Evolutionary conservation across 805 yeast genomes (phyloP).

Genomic region (Candida arabinofermentans): DNA sequence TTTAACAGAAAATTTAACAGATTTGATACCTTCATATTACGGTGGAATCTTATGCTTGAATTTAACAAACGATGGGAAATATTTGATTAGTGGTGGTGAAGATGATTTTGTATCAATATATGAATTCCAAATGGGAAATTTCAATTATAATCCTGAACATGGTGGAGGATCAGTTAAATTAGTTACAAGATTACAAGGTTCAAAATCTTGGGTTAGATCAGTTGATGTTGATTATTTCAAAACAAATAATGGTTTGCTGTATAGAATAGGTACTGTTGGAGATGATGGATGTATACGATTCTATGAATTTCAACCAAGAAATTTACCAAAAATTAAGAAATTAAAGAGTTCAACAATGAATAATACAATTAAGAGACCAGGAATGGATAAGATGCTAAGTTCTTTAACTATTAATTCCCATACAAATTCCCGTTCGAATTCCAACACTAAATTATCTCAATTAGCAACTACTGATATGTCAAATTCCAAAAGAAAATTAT

Average conservation of each 20-base stretch:
- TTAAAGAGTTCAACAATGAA: conserved; percentile 4
- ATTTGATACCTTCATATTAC: conserved; percentile 59
- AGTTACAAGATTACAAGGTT: conserved; percentile 40
- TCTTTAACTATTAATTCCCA: conserved; percentile 12
- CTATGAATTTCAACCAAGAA: conserved; percentile 52
- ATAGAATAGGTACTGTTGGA: conserved; percentile 50
- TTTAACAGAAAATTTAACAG: conserved; percentile 39
- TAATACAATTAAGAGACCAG: conserved; percentile 6
- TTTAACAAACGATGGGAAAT: conserved; percentile 46
- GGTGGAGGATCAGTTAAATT: conserved; percentile 22
- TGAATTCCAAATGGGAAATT: conserved; percentile 27
- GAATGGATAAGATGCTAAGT: conserved; percentile 12
- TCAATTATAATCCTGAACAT: conserved; percentile 4
- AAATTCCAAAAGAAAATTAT: conserved; percentile 11
- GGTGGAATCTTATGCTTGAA: conserved; percentile 54
- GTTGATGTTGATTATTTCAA: conserved; percentile 41
- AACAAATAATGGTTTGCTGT: conserved; percentile 30
- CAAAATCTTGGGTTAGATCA: conserved; percentile 46
- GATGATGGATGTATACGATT: conserved; percentile 50
- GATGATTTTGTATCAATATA: conserved; percentile 47
- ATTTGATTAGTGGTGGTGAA: conserved; percentile 48
- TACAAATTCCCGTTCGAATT: not conserved
- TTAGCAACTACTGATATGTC: conserved; percentile 3
- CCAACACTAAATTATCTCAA: conserved; percentile 1
- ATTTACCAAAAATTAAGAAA: conserved; percentile 34